Evolutionary conservation across 495 filamentous ascomycete species (phyloP).

Genomic region (Penicillium coprophilum): DNA sequence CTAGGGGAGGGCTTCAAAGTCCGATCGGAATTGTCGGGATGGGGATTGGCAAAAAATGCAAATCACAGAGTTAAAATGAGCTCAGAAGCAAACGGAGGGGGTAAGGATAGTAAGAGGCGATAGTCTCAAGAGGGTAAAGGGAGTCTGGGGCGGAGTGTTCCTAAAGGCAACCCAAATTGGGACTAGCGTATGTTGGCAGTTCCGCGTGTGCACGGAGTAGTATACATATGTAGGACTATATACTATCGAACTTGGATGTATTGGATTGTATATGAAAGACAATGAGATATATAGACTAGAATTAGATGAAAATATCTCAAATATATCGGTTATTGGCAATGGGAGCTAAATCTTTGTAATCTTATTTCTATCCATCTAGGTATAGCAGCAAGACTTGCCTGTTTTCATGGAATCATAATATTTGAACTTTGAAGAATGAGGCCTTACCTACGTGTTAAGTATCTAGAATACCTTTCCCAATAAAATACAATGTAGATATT

Average conservation of each 20-base stretch:
- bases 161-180: slow-evolving; percentile 19
- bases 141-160: slow-evolving; percentile 14
- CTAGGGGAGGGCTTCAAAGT: slow-evolving; percentile 10
- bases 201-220: neutral
- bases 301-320: neutral
- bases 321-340: neutral
- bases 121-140: slow-evolving; percentile 10
- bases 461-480: neutral
- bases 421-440: neutral
- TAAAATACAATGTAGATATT: neutral
- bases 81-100: slow-evolving; percentile 5
- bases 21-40: slow-evolving; percentile 10
- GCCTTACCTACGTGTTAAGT: neutral
- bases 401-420: neutral
- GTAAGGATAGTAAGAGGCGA: slow-evolving; percentile 12
- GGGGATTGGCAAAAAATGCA: neutral
- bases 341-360: neutral
- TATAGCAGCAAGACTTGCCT: neutral
- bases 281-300: neutral
- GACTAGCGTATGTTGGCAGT: slow-evolving; percentile 19
- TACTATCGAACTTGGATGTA: neutral
- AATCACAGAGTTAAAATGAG: neutral
- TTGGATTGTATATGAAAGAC: neutral
- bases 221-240: neutral
- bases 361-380: neutral